phyloP scores from a whole-genome alignment of 2,329 filamentous ascomycete genomes.

The Hypoxylon sp. region DNA sequence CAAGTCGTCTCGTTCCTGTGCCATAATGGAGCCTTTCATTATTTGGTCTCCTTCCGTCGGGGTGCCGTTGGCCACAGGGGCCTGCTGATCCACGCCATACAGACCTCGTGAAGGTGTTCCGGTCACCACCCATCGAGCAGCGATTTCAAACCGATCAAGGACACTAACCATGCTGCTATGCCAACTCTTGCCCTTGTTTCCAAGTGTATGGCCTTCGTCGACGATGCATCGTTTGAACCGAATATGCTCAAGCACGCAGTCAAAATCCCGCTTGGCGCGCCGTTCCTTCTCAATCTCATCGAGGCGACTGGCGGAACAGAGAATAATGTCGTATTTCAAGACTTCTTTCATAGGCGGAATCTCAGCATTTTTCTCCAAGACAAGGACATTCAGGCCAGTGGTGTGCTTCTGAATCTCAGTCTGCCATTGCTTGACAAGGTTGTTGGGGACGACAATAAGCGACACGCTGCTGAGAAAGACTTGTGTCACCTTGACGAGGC shows the following conservation, averaged over 20 bases:
- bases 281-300: constrained; percentile 66
- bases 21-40: constrained; percentile 45
- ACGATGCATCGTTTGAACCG: constrained; percentile 91
- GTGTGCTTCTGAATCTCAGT: constrained; percentile 84
- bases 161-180: constrained; percentile 64
- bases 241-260: constrained; percentile 71
- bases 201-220: constrained; percentile 89
- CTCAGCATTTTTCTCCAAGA: constrained; percentile 62
- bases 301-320: constrained; percentile 79
- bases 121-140: constrained; percentile 86
- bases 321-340: constrained; percentile 73
- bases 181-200: constrained; percentile 63
- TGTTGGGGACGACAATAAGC: constrained; percentile 81
- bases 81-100: constrained; percentile 69
- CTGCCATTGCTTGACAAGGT: constrained; percentile 85
- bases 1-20: constrained; percentile 67
- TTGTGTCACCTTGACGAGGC: constrained; percentile 50
- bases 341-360: constrained; percentile 68
- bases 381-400: constrained; percentile 67
- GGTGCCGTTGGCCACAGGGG: background rate
- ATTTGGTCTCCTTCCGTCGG: constrained; percentile 24
- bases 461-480: constrained; percentile 74
- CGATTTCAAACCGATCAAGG: constrained; percentile 65
- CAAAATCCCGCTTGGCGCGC: constrained; percentile 42
- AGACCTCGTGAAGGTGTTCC: constrained; percentile 88